Conservation (phyloP, 176 grass and related monocot genomes). For the Rhynchospora pubera region DNA sequence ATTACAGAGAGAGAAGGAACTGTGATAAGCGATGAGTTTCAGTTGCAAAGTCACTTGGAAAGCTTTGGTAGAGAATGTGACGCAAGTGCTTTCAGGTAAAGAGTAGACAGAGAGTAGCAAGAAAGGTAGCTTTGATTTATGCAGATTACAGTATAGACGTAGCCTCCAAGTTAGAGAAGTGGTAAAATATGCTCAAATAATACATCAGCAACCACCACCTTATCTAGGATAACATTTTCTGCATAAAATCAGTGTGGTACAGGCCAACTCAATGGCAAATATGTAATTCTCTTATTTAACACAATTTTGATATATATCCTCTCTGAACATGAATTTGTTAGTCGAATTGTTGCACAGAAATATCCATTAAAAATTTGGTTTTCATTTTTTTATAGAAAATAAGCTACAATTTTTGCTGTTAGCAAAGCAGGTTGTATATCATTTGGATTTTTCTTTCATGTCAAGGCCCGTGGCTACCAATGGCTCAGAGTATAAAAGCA, state of each 20-base stretch:
- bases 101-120: conserved; percentile 19
- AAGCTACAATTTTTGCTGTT: neutral
- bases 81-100: conserved; percentile 19
- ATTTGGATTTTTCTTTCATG: neutral
- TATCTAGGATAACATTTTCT: neutral
- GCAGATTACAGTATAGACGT: conserved; percentile 13
- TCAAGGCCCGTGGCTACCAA: neutral
- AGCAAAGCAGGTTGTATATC: neutral
- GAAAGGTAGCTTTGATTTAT: neutral
- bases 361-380: neutral
- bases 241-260: neutral
- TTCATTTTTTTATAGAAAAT: neutral
- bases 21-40: neutral
- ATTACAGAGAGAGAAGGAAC: neutral
- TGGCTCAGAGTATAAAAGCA: neutral
- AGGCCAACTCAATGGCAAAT: neutral
- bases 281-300: neutral
- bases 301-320: neutral
- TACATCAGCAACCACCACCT: conserved; percentile 1
- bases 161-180: neutral
- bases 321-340: neutral
- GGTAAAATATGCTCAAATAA: neutral
- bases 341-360: neutral
- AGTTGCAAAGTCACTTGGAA: conserved; percentile 15
- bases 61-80: conserved; percentile 14